Percentiles rank a stretch among this genome's conserved stretches.
Conservation (phyloP, 2,329 filamentous ascomycete species). For the Emergomyces africanus region DNA sequence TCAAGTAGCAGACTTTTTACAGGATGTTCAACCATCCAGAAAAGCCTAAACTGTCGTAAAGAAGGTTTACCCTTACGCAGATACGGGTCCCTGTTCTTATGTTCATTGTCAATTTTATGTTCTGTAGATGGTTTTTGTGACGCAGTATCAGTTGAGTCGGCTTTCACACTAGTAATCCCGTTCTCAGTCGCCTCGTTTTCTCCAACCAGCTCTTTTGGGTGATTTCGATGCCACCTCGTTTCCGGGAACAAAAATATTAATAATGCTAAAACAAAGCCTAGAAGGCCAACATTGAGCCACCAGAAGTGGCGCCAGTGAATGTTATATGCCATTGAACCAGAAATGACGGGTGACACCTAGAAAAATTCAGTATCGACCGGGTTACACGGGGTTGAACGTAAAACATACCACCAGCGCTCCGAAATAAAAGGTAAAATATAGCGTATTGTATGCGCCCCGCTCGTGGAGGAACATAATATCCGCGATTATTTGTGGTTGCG, state of each 20-base stretch:
- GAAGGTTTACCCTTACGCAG: slow-evolving; percentile 44
- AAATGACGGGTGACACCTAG: slow-evolving; percentile 42
- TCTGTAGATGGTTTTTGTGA: slow-evolving; percentile 8
- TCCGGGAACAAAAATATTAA: slow-evolving; percentile 51
- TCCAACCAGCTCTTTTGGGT: slow-evolving; percentile 15
- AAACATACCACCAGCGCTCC: slow-evolving; percentile 44
- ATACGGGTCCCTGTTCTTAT: slow-evolving; percentile 37
- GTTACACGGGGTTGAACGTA: slow-evolving; percentile 11
- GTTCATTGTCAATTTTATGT: slow-evolving; percentile 11
- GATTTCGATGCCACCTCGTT: slow-evolving; percentile 44
- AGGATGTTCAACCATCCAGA: slow-evolving; percentile 35
- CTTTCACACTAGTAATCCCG: background rate
- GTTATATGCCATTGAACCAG: slow-evolving; percentile 47
- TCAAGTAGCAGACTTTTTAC: slow-evolving; percentile 37
- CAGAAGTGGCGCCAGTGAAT: slow-evolving; percentile 51
- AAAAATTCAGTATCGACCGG: background rate
- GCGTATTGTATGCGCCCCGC: slow-evolving; percentile 48
- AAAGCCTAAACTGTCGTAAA: slow-evolving; percentile 44
- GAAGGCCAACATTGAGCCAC: slow-evolving; percentile 50
- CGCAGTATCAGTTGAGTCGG: background rate
- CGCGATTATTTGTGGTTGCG: slow-evolving; percentile 50
- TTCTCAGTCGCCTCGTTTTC: background rate
- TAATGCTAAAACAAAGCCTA: slow-evolving; percentile 38
- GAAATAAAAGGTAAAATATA: slow-evolving; percentile 52
- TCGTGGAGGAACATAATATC: slow-evolving; percentile 55